Percentiles rank a stretch among this genome's conserved stretches.
These are phyloP conservation scores for Lactarius sanguifluus DNA, from an alignment of 768 basidiomycete species.

Conservation along the genomic window DNA sequence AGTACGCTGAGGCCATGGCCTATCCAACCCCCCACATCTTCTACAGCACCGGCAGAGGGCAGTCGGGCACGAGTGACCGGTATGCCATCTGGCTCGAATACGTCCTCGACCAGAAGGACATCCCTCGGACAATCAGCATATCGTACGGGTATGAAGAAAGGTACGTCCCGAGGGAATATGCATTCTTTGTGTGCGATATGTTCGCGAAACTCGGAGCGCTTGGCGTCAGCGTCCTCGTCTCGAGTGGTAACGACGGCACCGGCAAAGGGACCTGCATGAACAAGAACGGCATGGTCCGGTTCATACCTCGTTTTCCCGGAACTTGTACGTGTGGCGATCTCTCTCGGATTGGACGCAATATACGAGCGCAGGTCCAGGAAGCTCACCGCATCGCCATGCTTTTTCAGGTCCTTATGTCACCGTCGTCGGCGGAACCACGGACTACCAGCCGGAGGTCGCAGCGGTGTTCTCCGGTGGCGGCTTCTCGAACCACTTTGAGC, in stretches of 20 bases:
- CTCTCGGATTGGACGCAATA: background rate
- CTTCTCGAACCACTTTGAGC: background rate
- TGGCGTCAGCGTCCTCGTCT: background rate
- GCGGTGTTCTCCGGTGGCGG: background rate
- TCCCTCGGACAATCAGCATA: too few relatives aligned
- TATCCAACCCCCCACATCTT: too few relatives aligned
- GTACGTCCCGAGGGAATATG: too few relatives aligned
- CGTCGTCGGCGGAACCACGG: background rate
- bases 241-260: background rate
- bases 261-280: background rate
- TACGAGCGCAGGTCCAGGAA: background rate
- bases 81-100: background rate
- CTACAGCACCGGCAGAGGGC: too few relatives aligned
- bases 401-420: background rate
- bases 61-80: too few relatives aligned
- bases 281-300: background rate
- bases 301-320: background rate
- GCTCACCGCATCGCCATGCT: background rate
- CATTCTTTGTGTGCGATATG: background rate
- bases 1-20: too few relatives aligned
- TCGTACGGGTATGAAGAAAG: too few relatives aligned
- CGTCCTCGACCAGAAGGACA: too few relatives aligned
- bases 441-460: background rate
- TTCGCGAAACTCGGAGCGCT: background rate
- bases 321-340: background rate